phyloP scores from a whole-genome alignment of 1,284 basidiomycete genomes.

The Malassezia cuniculi region DNA sequence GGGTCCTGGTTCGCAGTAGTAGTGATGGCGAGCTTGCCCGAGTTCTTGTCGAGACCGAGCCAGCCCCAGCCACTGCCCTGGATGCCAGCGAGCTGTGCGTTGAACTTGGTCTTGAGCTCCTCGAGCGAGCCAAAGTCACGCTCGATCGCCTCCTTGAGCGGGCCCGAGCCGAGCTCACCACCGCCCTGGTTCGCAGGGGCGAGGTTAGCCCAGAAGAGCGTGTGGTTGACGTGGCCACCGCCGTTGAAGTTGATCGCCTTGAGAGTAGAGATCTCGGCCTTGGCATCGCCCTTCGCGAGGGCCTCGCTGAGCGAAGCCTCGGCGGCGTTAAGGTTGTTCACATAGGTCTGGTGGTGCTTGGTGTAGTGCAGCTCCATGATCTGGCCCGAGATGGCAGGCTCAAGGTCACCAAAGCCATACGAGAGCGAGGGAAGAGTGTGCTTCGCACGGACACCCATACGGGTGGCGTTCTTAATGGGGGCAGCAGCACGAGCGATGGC shows the following conservation, averaged over 20 bases:
- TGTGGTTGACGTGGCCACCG: conserved; percentile 44
- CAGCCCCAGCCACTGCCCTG: conserved; percentile 44
- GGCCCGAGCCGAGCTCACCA: conserved; percentile 30
- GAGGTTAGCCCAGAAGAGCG: conserved; percentile 44
- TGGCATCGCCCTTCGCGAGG: conserved; percentile 29
- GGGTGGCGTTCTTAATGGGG: conserved; percentile 4
- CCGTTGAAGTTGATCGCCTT: conserved; percentile 44
- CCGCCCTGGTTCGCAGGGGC: conserved; percentile 36
- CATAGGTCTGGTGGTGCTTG: conserved; percentile 45
- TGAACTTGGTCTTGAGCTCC: conserved; percentile 32
- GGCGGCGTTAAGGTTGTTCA: conserved; percentile 40
- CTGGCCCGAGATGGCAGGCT: conserved; percentile 38
- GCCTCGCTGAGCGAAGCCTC: conserved; percentile 29
- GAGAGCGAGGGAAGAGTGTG: conserved; percentile 44
- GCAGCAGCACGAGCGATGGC: conserved; percentile 9
- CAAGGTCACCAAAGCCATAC: conserved; percentile 38
- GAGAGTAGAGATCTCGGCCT: conserved; percentile 24
- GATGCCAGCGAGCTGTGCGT: conserved; percentile 33
- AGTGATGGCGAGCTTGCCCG: conserved; percentile 33
- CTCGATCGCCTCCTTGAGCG: conserved; percentile 38
- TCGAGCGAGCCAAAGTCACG: conserved; percentile 40
- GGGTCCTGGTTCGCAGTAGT: conserved; percentile 44
- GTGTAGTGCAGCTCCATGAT: conserved; percentile 44
- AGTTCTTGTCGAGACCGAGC: conserved; percentile 33
- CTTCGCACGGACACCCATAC: conserved; percentile 25